Base-by-base conservation (phyloP, 129 eudicot species). In the Centella asiatica region DNA sequence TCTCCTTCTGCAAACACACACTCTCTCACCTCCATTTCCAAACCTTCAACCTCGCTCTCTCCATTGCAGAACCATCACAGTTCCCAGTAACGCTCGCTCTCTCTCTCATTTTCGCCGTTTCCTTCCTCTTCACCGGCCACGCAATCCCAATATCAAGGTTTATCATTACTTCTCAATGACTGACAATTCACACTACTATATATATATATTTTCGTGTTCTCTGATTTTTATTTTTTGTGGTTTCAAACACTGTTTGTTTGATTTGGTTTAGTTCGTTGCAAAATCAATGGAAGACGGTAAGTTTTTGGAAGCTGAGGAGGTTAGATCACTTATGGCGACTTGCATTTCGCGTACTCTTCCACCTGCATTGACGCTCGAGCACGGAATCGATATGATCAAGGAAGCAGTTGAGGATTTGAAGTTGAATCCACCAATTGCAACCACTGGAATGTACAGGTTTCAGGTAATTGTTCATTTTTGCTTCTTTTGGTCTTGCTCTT, bases 301-400 rank as follows among this genome's bases (percentile, higher is more conserved):
- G 58, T 49, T 49, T 7, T 52, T 87, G 71, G 86, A 87, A 60
- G 46, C 60, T 48, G 78, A 74, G 53, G 84, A 85, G 25, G 95
- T 84, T 59, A 78, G 84, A 73, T 62, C 73, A 37, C 70, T 87
- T 27, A 31, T 92, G 53, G 73, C 85, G 3, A 77, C 86, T 51
- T 87, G 95, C 80, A 78, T 92, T 80, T 80, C 88, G 36, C 88
- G 82, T 39, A 74, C 69, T 39, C 77, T 92, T 72, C 80, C 85
- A 1, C 95, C 95, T 36, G 95, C 84, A 0, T 72, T 92, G 79
- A 87, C 94, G 37, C 73, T 92, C 22, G 85, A 87, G 24, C 69
- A 72, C 31, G 98, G 96, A 24, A 71, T 92, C 17, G 73, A 82
- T 34, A 61, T 23, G 64, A 73, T 92, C 67, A 65, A 72, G 40